These are phyloP conservation scores for Cercospora beticola DNA, from an alignment of 2,329 filamentous ascomycete genomes.

Conservation along the genomic window DNA sequence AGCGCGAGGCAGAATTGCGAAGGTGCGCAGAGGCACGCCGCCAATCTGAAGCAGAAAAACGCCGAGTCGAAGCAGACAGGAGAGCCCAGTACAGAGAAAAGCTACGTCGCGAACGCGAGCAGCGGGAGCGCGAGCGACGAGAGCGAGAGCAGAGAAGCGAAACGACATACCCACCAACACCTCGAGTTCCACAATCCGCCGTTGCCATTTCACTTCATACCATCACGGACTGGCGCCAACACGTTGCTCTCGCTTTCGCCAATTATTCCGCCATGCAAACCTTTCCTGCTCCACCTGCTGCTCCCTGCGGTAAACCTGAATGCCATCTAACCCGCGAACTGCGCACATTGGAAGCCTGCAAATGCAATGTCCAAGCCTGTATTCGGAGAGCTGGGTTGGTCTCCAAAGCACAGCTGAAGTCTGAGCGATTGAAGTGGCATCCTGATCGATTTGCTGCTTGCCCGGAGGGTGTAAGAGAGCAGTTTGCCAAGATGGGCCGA, in stretches of 20 bases:
- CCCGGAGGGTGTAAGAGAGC: not conserved
- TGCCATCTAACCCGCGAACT: not conserved
- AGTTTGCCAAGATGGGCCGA: slow-evolving; percentile 13
- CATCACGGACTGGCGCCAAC: not conserved
- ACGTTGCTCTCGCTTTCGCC: not conserved
- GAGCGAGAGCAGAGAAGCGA: not conserved
- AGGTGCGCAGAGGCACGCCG: not conserved
- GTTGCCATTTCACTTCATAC: not conserved
- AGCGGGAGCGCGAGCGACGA: not conserved
- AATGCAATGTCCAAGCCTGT: not conserved
- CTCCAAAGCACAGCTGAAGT: not conserved
- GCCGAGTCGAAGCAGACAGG: not conserved
- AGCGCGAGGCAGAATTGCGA: not conserved
- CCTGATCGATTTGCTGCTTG: slow-evolving; percentile 19
- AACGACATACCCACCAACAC: not conserved
- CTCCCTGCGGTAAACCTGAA: not conserved
- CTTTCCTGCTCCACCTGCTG: not conserved
- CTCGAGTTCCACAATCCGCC: not conserved
- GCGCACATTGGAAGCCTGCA: not conserved
- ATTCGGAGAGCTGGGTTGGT: not conserved
- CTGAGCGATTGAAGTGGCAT: slow-evolving; percentile 11
- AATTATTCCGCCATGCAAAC: not conserved
- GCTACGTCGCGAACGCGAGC: not conserved
- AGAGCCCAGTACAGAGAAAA: not conserved
- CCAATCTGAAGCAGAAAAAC: not conserved